These are phyloP conservation scores for Erysimum cheiranthoides DNA, from an alignment of 345 rosid species.

Conservation along the genomic window DNA sequence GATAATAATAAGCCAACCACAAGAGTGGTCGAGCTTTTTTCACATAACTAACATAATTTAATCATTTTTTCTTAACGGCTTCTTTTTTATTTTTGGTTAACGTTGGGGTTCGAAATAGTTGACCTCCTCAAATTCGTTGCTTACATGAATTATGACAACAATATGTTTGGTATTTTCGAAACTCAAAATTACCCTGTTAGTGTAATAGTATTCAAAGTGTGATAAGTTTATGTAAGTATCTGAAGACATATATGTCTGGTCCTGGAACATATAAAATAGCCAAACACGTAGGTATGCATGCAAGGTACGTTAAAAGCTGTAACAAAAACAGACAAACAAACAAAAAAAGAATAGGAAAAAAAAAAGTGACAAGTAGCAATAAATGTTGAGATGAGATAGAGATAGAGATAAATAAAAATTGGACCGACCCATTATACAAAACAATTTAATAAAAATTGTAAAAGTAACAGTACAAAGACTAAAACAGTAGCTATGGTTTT, in stretches of 20 bases:
- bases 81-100: no score
- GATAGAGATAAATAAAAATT: conserved; percentile 1
- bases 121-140: neutral
- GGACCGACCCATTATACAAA: conserved; percentile 42
- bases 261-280: conserved; percentile 32
- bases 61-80: no score
- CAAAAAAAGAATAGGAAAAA: neutral
- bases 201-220: neutral
- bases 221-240: neutral
- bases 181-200: neutral
- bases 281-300: conserved; percentile 43
- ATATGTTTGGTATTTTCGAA: conserved; percentile 7
- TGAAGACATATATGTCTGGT: conserved; percentile 25
- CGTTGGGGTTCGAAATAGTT: neutral
- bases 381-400: conserved; percentile 23
- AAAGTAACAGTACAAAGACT: conserved; percentile 42
- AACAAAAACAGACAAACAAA: conserved; percentile 31
- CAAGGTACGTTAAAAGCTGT: conserved; percentile 43
- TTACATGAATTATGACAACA: neutral
- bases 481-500: conserved; percentile 39
- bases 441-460: neutral
- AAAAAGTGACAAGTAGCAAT: conserved; percentile 33
- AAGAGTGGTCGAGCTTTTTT: no score
- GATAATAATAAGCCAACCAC: no score
- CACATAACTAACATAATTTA: no score